Evolutionary conservation across 805 yeast genomes (phyloP).

Genomic region (Candida pseudoglaebosa): DNA sequence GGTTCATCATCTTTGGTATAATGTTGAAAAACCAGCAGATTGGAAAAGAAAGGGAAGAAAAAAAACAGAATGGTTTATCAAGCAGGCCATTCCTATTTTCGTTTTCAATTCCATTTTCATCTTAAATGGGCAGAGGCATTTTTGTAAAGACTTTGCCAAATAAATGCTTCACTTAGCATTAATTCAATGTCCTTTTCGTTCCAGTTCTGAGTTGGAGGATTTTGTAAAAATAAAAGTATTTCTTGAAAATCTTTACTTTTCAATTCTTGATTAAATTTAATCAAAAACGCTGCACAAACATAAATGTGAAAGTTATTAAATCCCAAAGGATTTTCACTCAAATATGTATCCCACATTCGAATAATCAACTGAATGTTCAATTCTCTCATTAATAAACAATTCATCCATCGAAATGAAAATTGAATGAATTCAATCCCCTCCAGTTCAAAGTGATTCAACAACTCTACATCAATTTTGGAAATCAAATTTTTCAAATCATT

Average conservation of each 20-base stretch:
- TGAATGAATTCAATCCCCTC: constrained; percentile 95
- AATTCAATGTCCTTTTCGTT: constrained; percentile 85
- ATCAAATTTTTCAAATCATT: constrained; percentile 73
- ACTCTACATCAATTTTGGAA: constrained; percentile 69
- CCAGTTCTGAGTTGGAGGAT: constrained; percentile 86
- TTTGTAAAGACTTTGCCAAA: constrained; percentile 92
- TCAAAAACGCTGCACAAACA: constrained; percentile 94
- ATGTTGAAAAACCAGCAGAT: no score
- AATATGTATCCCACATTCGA: constrained; percentile 97
- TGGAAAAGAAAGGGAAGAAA: no score
- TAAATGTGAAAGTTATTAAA: constrained; percentile 92
- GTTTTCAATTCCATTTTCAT: no score
- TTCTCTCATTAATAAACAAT: constrained; percentile 94
- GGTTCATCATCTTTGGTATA: no score
- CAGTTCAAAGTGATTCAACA: constrained; percentile 67
- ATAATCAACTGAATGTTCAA: constrained; percentile 71
- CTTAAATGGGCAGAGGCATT: constrained; percentile 86
- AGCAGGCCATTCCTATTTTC: no score
- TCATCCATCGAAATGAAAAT: constrained; percentile 98
- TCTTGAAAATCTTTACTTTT: constrained; percentile 91
- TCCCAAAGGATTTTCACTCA: constrained; percentile 70
- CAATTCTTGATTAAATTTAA: constrained; percentile 77
- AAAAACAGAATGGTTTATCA: no score
- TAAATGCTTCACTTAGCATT: constrained; percentile 89
- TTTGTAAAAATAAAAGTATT: constrained; percentile 84